phyloP scores from a whole-genome alignment of 768 basidiomycete species.

The Albatrellus ellisii region DNA sequence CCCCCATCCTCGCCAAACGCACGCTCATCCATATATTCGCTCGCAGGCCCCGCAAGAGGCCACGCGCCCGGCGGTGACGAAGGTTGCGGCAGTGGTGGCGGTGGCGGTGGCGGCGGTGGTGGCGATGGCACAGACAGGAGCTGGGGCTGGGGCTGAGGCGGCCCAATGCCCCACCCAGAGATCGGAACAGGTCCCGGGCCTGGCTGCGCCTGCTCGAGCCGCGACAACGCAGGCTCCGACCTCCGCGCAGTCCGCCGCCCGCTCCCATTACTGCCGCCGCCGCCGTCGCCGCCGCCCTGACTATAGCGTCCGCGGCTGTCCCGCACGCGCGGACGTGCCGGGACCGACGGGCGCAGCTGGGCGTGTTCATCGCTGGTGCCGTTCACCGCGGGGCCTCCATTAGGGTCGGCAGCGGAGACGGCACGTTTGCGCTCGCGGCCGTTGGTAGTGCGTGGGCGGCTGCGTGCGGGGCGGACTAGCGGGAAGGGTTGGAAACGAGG shows the following conservation, averaged over 20 bases:
- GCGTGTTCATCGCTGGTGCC: not conserved
- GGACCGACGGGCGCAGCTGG: not conserved
- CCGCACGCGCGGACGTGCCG: not conserved
- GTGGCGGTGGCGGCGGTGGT: not conserved
- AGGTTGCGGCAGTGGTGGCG: not conserved
- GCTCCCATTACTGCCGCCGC: not conserved
- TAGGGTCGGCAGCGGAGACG: not conserved
- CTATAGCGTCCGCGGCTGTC: constrained; percentile 3
- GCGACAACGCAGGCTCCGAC: constrained; percentile 5
- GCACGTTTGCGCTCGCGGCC: not conserved
- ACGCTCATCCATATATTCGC: constrained; percentile 10
- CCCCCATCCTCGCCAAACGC: not conserved
- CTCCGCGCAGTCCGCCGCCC: constrained; percentile 10
- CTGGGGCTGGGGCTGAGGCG: not conserved
- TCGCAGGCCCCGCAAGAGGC: constrained; percentile 12
- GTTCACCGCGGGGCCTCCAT: not conserved
- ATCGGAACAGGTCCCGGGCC: not conserved
- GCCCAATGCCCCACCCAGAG: not conserved
- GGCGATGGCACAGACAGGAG: not conserved
- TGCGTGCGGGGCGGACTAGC: constrained; percentile 1
- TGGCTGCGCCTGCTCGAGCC: not conserved
- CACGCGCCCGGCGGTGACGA: not conserved
- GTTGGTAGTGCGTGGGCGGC: constrained; percentile 3
- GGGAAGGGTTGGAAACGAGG: not conserved
- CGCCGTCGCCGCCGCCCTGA: not conserved